Evolutionary conservation across 305 asterid species (phyloP).

Genomic region (Fraxinus sp.): DNA sequence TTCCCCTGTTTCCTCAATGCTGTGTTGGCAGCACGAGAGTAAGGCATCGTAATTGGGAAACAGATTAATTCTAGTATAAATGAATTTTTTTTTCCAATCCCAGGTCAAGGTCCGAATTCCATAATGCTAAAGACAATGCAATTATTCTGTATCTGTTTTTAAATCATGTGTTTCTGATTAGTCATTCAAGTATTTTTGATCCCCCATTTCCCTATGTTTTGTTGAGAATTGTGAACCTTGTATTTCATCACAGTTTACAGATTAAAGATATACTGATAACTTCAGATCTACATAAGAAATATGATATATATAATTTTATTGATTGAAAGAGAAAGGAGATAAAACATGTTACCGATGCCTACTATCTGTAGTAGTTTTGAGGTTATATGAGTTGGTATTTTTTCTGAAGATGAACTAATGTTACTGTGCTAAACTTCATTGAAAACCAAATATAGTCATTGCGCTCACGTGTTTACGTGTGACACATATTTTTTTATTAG

Average conservation of each 20-base stretch:
- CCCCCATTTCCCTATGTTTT: not conserved
- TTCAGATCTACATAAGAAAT: not conserved
- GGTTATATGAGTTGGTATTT: not conserved
- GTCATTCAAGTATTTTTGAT: not conserved
- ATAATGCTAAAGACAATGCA: not conserved
- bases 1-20: not conserved
- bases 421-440: not conserved
- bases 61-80: not conserved
- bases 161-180: not conserved
- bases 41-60: not conserved
- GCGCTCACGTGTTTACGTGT: not conserved
- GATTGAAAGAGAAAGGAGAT: not conserved
- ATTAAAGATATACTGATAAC: not conserved
- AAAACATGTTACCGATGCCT: not conserved
- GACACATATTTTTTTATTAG: not conserved
- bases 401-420: not conserved
- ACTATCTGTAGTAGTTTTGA: not conserved
- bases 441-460: not conserved
- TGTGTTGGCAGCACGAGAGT: not conserved
- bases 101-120: not conserved
- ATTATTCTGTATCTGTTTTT: not conserved
- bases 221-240: not conserved
- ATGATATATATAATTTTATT: not conserved
- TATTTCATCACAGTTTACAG: not conserved
- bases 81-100: not conserved